Conservation (phyloP, 441 rosid species). For the Manihot esculenta region DNA sequence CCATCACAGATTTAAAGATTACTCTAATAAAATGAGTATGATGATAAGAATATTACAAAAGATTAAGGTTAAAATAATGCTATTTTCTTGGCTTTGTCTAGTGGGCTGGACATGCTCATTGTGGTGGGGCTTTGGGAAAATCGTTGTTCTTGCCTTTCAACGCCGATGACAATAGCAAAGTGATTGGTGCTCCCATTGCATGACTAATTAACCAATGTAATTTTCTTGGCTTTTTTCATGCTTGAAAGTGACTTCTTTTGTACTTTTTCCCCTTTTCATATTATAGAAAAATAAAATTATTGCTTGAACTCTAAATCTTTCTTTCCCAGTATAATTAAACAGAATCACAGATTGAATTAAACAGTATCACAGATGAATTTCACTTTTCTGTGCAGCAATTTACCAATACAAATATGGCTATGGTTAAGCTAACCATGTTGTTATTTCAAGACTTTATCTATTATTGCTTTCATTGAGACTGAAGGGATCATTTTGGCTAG, state of each 20-base stretch:
- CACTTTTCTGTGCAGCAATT: too few relatives aligned
- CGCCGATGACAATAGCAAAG: constrained; percentile 28
- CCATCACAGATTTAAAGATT: background rate
- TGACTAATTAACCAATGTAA: constrained; percentile 32
- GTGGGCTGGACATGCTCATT: constrained; percentile 17
- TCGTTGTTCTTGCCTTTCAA: constrained; percentile 28
- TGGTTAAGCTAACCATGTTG: background rate
- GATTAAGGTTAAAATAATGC: background rate
- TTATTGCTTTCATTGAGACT: background rate
- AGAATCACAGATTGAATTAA: too few relatives aligned
- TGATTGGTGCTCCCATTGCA: constrained; percentile 1
- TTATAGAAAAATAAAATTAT: background rate
- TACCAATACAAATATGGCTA: background rate
- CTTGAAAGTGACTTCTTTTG: constrained; percentile 20
- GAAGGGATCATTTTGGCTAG: background rate
- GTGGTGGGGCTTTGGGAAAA: constrained; percentile 35
- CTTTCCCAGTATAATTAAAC: background rate
- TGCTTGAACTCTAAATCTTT: background rate
- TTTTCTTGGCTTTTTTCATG: constrained; percentile 4
- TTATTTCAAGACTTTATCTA: background rate
- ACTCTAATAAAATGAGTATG: too few relatives aligned
- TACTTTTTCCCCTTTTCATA: background rate
- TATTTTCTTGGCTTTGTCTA: background rate
- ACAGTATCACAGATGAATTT: too few relatives aligned
- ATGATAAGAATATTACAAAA: background rate